Base-by-base conservation (phyloP, 805 yeast species). In the Saturnispora hagleri region DNA sequence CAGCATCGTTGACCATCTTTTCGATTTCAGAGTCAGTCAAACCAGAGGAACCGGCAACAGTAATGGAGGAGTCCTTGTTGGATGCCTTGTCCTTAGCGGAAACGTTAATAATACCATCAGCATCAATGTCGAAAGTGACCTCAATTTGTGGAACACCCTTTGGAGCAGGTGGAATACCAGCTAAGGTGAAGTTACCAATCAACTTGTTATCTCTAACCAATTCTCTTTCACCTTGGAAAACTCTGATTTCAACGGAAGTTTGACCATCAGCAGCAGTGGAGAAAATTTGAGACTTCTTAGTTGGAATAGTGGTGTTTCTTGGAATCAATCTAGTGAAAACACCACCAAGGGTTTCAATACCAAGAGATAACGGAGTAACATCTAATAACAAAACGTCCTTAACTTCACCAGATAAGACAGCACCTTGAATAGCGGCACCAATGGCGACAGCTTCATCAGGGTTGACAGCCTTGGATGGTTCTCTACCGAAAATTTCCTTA, bases 201-300 rank as follows among this genome's bases (percentile, higher is more conserved):
- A 90, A 81, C 78, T 90, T 89, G 87, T 89, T 89, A 80, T 89
- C 97, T 77, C 95, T 86, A 66, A 91, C 95, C 68, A 90, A 83
- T 77, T 89, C 97, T 80, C 97, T 87, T 81, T 89, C 97, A 79
- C 97, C 97, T 79, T 89, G 97, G 96, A 88, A 90, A 55, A 89
- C 97, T 77, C 97, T 85, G 75, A 89, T 89, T 78, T 89, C 96
- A 62, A 89, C 96, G 63, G 95, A 86, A 59, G 96, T 89, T 79
- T 89, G 97, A 70, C 96, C 96, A 63, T 91, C 86, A 59, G 95
- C 89, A 58, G 96, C 96, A 64, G 97, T 89, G 51, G 96, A 88
- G 85, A 90, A 89, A 65, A 89, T 82, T 77, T 89, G 97, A 47
- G 96, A 86, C 77, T 89, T 89, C 82, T 89, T 88, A 64, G 96